Base-by-base conservation (phyloP, 192 early-diverging fungal genomes). In the Umbelopsis vinacea region DNA sequence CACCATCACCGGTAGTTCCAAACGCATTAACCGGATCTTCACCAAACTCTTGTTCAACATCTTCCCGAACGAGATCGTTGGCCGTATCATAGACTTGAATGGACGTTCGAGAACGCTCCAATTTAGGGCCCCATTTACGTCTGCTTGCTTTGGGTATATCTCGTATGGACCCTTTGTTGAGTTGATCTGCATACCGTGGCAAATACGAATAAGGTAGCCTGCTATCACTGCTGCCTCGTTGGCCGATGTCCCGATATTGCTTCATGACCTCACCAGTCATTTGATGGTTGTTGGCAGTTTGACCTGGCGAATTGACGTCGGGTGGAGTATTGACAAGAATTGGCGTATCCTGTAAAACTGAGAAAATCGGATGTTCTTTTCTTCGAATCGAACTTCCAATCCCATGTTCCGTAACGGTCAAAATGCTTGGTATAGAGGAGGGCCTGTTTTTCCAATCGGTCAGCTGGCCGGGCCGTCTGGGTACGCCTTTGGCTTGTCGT, bases 31-130 rank as follows among this genome's bases (percentile, higher is more conserved):
- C 24, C 15, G 57, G 57, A 17, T 37, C 57, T 5, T 63, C 57
- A 29, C 57, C 57, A 63, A 84, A 84, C 45, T 84, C 84, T 35
- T 90, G 88, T 9, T 89, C 89, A 10, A 83, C 84, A 55, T 86
- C 82, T 46, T 88, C 84, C 40, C 81, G 81, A n/a, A 83, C 78
- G 2, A 83, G 76, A n/a, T 83, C 87, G 7, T 86, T 86, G 17
- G 81, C 81, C 63, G 78, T 83, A 12, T 77, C 80, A 48, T 84
- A 88, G 6, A 88, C 82, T 55, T 88, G 81, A 23, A 88, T 85
- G 19, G 70, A 77, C 0, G 87, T 80, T 37, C 57, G 26, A 63
- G 57, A 11, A 12, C 14, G 57, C 15, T n/a, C 15, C 2, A 63
- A 12, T 63, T 63, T 19, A 8, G 10, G 33, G 1, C 26, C 33